phyloP scores from a whole-genome alignment of 257 asterid genomes.

The Perilla frutescens region DNA sequence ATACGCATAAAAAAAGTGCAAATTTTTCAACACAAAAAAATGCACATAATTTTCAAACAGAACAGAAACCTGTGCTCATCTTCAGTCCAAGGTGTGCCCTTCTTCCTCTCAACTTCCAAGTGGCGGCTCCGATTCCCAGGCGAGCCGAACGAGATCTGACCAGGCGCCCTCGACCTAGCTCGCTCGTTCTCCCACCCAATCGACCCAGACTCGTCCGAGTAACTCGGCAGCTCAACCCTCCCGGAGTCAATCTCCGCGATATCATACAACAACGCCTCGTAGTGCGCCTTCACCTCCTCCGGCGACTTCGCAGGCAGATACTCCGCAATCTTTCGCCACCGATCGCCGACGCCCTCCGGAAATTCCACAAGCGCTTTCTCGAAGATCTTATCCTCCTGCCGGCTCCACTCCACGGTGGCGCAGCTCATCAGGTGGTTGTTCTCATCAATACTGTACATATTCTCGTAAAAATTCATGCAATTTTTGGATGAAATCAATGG shows the following conservation, averaged over 20 bases:
- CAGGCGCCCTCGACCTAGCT: constrained; percentile 37
- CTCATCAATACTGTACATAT: constrained; percentile 36
- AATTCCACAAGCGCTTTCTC: constrained; percentile 63
- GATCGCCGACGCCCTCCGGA: constrained; percentile 57
- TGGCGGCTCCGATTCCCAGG: constrained; percentile 44
- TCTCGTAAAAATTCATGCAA: constrained; percentile 19
- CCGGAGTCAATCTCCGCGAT: constrained; percentile 70
- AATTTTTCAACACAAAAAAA: background rate
- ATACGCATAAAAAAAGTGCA: background rate
- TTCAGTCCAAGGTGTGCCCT: constrained; percentile 89
- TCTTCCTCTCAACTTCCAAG: constrained; percentile 57
- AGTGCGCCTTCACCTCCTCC: constrained; percentile 59
- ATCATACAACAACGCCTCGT: constrained; percentile 61
- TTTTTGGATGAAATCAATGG: background rate
- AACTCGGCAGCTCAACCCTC: constrained; percentile 63
- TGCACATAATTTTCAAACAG: background rate
- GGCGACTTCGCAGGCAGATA: constrained; percentile 54
- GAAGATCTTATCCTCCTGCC: constrained; percentile 63
- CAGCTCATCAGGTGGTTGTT: constrained; percentile 31
- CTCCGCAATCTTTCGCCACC: constrained; percentile 66
- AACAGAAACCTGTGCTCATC: constrained; percentile 72
- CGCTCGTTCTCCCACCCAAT: constrained; percentile 42
- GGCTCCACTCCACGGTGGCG: constrained; percentile 47
- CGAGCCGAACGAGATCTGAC: constrained; percentile 71
- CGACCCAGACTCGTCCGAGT: constrained; percentile 45